These are phyloP conservation scores for Westerdykella aurantiaca DNA, from an alignment of 2,329 filamentous ascomycete species.

Conservation along the genomic window DNA sequence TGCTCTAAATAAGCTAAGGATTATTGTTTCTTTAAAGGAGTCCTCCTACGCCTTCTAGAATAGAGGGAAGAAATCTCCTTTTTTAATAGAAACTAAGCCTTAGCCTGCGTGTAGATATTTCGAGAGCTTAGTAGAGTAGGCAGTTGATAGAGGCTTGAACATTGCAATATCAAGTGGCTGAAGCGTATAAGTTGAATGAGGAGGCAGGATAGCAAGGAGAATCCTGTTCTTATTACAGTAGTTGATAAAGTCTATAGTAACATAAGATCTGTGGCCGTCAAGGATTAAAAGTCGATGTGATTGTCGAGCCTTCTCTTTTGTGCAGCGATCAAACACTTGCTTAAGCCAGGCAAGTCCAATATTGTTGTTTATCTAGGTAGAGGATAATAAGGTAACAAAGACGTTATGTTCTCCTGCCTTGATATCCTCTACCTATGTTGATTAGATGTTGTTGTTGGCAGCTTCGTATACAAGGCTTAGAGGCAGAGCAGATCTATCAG, in stretches of 20 bases:
- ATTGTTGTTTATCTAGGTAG: too few relatives aligned
- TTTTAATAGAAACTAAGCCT: too few relatives aligned
- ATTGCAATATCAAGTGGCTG: slow-evolving; percentile 1
- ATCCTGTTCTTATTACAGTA: slow-evolving; percentile 11
- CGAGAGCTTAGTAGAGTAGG: slow-evolving; percentile 1
- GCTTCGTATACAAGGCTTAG: slow-evolving; percentile 8
- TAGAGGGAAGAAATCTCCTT: too few relatives aligned
- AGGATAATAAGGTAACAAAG: too few relatives aligned
- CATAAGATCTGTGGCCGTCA: slow-evolving; percentile 9
- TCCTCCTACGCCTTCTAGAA: slow-evolving; percentile 4
- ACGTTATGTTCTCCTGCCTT: too few relatives aligned
- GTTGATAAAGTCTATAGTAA: slow-evolving; percentile 9
- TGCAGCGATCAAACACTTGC: too few relatives aligned
- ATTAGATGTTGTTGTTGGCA: slow-evolving; percentile 2
- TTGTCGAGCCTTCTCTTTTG: slow-evolving; percentile 4
- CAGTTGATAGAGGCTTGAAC: slow-evolving; percentile 2
- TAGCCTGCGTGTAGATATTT: slow-evolving; percentile 1
- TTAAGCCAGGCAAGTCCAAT: too few relatives aligned
- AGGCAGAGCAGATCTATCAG: slow-evolving; percentile 4
- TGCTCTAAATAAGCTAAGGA: slow-evolving; percentile 3
- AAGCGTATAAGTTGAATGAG: slow-evolving; percentile 3
- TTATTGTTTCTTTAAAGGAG: slow-evolving; percentile 1
- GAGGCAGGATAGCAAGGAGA: too few relatives aligned
- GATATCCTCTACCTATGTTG: slow-evolving; percentile 4
- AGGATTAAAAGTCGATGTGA: slow-evolving; percentile 9